Evolutionary conservation across 805 yeast genomes (phyloP).

Genomic region (Novakomyces olei): DNA sequence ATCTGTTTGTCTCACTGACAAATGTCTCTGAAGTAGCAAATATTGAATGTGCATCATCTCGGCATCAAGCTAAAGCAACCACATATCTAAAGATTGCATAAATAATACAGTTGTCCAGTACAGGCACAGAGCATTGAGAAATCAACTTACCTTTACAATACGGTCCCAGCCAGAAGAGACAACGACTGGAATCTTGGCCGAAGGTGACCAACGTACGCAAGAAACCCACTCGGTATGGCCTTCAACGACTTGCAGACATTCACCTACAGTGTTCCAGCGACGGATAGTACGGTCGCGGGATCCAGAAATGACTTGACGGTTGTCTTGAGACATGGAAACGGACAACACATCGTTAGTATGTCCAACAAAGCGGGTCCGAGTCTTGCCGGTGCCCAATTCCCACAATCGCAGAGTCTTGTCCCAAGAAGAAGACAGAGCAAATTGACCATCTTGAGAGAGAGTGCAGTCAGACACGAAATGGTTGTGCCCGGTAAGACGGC

Average conservation of each 20-base stretch:
- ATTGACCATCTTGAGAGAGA: slow-evolving; percentile 92
- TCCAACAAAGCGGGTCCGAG: slow-evolving; percentile 87
- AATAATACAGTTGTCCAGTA: background rate
- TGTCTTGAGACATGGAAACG: slow-evolving; percentile 86
- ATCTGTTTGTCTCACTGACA: slow-evolving; percentile 75
- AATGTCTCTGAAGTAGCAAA: slow-evolving; percentile 98
- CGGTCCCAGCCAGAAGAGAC: slow-evolving; percentile 99
- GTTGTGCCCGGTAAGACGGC: slow-evolving; percentile 93
- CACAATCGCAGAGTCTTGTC: slow-evolving; percentile 97
- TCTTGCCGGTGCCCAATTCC: slow-evolving; percentile 87
- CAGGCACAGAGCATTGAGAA: slow-evolving; percentile 8
- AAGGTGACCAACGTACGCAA: slow-evolving; percentile 89
- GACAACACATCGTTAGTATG: slow-evolving; percentile 96
- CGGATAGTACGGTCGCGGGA: slow-evolving; percentile 97
- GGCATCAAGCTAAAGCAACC: slow-evolving; percentile 9
- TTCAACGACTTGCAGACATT: slow-evolving; percentile 73
- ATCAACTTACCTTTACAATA: slow-evolving; percentile 83
- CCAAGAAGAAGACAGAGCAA: slow-evolving; percentile 98
- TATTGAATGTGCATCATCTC: slow-evolving; percentile 57
- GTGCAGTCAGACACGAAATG: slow-evolving; percentile 97
- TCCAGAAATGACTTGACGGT: slow-evolving; percentile 95
- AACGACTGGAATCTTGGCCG: slow-evolving; percentile 34
- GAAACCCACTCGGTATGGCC: slow-evolving; percentile 99
- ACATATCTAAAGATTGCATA: slow-evolving; percentile 4
- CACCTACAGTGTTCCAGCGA: slow-evolving; percentile 98